Evolutionary conservation across 345 rosid genomes (phyloP).

Genomic region (Ceriops decandra): DNA sequence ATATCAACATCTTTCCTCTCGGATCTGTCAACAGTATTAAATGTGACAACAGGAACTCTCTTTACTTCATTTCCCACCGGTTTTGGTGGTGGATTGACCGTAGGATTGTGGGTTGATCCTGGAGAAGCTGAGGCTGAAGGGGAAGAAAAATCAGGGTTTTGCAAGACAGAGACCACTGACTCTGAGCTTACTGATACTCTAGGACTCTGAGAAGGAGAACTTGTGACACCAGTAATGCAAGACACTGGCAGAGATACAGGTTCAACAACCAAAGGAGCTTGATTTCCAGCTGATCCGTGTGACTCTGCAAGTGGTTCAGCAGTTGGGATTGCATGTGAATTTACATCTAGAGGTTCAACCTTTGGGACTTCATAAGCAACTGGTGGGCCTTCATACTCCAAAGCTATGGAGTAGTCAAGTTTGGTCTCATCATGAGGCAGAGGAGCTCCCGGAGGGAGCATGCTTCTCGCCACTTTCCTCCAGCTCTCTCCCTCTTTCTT

Average conservation of each 20-base stretch:
- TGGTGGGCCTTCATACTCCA: constrained; percentile 77
- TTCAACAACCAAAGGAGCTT: constrained; percentile 37
- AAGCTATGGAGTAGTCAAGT: constrained; percentile 84
- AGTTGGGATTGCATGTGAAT: constrained; percentile 43
- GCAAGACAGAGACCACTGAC: constrained; percentile 93
- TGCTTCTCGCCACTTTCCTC: constrained; percentile 68
- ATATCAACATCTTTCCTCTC: constrained; percentile 46
- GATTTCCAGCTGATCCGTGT: constrained; percentile 27
- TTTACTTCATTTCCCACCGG: constrained; percentile 36
- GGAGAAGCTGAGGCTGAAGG: constrained; percentile 86
- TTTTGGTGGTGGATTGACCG: constrained; percentile 32
- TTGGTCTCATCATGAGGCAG: constrained; percentile 58
- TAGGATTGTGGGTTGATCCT: constrained; percentile 42
- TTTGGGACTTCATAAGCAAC: constrained; percentile 67
- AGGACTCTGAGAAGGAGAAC: constrained; percentile 67
- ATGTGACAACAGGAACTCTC: constrained; percentile 71
- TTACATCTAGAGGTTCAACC: constrained; percentile 69
- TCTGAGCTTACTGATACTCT: constrained; percentile 82
- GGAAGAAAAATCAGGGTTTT: constrained; percentile 73
- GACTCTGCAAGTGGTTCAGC: constrained; percentile 53
- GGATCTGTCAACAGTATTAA: constrained; percentile 51
- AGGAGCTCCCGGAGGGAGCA: constrained; percentile 92
- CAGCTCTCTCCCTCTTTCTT: constrained; percentile 53
- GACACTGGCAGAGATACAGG: constrained; percentile 81
- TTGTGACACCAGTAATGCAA: constrained; percentile 51